Evolutionary conservation across 768 basidiomycete genomes (phyloP).

Genomic region (Myochromella boudieri): DNA sequence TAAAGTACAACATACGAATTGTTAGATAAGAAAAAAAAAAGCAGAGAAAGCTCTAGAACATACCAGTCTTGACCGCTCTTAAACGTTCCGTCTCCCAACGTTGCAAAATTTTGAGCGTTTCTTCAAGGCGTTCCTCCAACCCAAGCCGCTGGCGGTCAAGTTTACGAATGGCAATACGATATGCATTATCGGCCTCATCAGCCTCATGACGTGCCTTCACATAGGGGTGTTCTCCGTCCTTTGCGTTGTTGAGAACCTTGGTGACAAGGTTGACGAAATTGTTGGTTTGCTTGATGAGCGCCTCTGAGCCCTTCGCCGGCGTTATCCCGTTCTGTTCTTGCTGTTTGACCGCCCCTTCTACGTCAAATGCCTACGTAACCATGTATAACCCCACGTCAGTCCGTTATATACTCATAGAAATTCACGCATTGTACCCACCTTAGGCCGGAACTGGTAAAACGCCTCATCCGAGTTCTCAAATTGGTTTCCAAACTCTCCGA

Average conservation of each 20-base stretch:
- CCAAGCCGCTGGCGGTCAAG: constrained; percentile 84
- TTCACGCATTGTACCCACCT: constrained; percentile 40
- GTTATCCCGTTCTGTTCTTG: constrained; percentile 19
- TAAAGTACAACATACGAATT: constrained; percentile 22
- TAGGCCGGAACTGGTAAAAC: constrained; percentile 82
- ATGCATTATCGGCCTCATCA: constrained; percentile 75
- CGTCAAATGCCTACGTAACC: constrained; percentile 54
- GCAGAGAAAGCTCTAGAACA: constrained; percentile 27
- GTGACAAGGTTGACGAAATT: constrained; percentile 70
- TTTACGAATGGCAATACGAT: constrained; percentile 76
- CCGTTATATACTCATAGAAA: not conserved
- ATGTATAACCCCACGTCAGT: not conserved
- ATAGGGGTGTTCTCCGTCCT: constrained; percentile 61
- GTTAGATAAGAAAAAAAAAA: not conserved
- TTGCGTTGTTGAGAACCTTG: constrained; percentile 60
- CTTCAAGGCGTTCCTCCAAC: constrained; percentile 85
- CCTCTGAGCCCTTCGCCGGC: constrained; percentile 38
- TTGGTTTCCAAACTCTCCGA: constrained; percentile 82
- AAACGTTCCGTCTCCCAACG: constrained; percentile 85
- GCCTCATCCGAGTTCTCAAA: constrained; percentile 79
- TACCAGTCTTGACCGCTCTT: constrained; percentile 82
- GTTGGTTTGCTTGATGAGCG: constrained; percentile 66
- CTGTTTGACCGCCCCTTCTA: no score
- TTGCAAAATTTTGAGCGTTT: constrained; percentile 76
- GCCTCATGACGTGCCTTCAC: constrained; percentile 76